phyloP scores from a whole-genome alignment of 768 basidiomycete genomes.

The Termitomyces sp. region DNA sequence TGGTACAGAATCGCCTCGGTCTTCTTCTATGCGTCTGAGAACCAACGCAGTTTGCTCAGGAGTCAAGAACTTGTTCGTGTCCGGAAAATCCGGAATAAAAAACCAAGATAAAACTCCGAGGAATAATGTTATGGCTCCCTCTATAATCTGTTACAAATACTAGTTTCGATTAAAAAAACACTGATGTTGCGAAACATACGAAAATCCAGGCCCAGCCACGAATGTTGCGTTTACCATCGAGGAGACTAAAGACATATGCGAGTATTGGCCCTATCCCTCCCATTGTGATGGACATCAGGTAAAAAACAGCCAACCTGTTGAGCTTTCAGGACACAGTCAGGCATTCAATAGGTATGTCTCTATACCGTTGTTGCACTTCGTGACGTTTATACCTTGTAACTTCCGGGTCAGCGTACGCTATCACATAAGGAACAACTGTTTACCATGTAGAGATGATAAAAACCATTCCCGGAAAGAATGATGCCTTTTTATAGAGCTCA shows the following conservation, averaged over 20 bases:
- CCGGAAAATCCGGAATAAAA: slow-evolving; percentile 42
- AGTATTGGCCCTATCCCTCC: slow-evolving; percentile 39
- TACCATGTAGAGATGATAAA: slow-evolving; percentile 45
- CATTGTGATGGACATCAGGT: slow-evolving; percentile 34
- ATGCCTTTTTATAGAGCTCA: slow-evolving; percentile 24
- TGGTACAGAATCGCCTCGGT: slow-evolving; percentile 45
- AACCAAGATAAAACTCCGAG: slow-evolving; percentile 37
- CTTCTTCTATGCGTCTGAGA: slow-evolving; percentile 41
- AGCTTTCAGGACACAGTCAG: background rate
- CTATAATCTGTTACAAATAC: slow-evolving; percentile 30
- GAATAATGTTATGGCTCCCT: slow-evolving; percentile 38
- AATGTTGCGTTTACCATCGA: slow-evolving; percentile 34
- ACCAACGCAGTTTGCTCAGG: slow-evolving; percentile 38
- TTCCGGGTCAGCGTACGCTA: slow-evolving; percentile 2
- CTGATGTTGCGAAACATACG: slow-evolving; percentile 19
- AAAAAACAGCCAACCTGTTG: slow-evolving; percentile 33
- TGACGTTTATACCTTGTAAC: slow-evolving; percentile 37
- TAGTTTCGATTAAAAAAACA: background rate
- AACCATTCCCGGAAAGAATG: slow-evolving; percentile 41
- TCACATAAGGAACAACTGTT: background rate
- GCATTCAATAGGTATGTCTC: background rate
- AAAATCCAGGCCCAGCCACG: slow-evolving; percentile 50
- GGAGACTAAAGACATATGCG: slow-evolving; percentile 35
- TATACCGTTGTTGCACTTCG: slow-evolving; percentile 40
- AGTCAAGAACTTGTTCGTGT: slow-evolving; percentile 40